A percentile compares a stretch with the other conserved stretches of the same genome.
phyloP scores from a whole-genome alignment of 768 basidiomycete genomes.

The Candolleomyces eurysporus region DNA sequence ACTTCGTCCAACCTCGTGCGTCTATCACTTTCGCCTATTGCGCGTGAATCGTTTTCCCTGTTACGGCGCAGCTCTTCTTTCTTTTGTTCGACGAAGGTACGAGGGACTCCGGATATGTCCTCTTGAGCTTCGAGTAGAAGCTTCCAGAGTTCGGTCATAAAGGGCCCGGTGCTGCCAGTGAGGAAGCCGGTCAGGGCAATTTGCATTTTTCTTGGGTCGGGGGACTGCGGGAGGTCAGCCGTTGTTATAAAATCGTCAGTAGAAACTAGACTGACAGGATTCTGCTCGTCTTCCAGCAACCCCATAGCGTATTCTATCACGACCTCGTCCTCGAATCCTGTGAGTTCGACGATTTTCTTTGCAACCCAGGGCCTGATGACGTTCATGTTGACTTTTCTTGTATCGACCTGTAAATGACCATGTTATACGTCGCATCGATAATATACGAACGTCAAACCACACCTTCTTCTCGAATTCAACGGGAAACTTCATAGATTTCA shows the following conservation, averaged over 20 bases:
- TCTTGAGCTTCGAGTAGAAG: constrained; percentile 92
- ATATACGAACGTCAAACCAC: neutral
- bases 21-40: constrained; percentile 70
- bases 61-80: constrained; percentile 85
- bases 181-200: constrained; percentile 93
- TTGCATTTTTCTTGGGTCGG: constrained; percentile 95
- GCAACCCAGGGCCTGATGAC: constrained; percentile 96
- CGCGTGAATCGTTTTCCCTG: constrained; percentile 58
- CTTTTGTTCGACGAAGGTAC: constrained; percentile 87
- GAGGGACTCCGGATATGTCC: constrained; percentile 85
- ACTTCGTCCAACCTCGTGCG: constrained; percentile 68
- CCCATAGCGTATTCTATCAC: constrained; percentile 97
- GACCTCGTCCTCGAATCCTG: constrained; percentile 96
- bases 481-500: constrained; percentile 90
- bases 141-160: constrained; percentile 89
- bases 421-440: neutral
- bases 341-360: constrained; percentile 85
- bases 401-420: constrained; percentile 64
- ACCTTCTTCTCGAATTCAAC: constrained; percentile 87
- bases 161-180: constrained; percentile 77
- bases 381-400: constrained; percentile 89
- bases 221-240: constrained; percentile 47
- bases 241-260: constrained; percentile 1
- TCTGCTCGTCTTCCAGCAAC: constrained; percentile 79
- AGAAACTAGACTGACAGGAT: constrained; percentile 57